Evolutionary conservation across 352 stramenopile genomes (phyloP), one percentile per base, ranked within the genome.

Genomic region (Pythium insidiosum): DNA sequence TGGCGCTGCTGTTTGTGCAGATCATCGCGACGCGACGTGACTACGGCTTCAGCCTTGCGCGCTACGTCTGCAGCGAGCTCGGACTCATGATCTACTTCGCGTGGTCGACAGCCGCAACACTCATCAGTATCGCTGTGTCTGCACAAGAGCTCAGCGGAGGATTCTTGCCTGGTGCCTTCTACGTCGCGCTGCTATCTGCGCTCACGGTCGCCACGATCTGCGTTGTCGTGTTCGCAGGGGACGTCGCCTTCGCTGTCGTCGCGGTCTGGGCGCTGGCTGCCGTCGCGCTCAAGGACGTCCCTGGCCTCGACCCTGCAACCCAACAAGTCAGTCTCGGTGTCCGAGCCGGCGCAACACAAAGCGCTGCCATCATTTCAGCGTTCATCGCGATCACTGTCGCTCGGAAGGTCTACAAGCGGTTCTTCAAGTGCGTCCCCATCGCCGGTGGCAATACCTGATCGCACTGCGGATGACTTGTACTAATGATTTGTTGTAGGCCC

Each of bases 91-190:
- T 83, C 25, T 90, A 90, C 47, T 90, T 88, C 38, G 71, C 70
- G 16, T 90, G 77, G 77, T 83, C 68, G 9, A 80, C 63, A 31
- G 74, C 65, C 15, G 74, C 77, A 34, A 81, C 64, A 42, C 61
- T 87, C 26, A 88, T 90, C 59, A 78, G 59, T 52, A 53, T 90
- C 41, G 67, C 70, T 19, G 70, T 90, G 30, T 67, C 67, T 22
- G 49, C 61, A n/a, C 70, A 86, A 43, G 59, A 84, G 22, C 35
- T 79, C 15, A 38, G 45, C 18, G 53, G 61, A 7, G 65, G 62
- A 22, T 84, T 63, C 36, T 44, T 88, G 16, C 74, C 69, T 26
- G 47, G 83, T 38, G 57, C 57, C 40, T 60, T 67, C 30, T 90
- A 90, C 38, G 30, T 85, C 24, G 59, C 61, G 36, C 38, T 84